Conservation (phyloP, 768 basidiomycete genomes). For the Boletus rex-veris region DNA sequence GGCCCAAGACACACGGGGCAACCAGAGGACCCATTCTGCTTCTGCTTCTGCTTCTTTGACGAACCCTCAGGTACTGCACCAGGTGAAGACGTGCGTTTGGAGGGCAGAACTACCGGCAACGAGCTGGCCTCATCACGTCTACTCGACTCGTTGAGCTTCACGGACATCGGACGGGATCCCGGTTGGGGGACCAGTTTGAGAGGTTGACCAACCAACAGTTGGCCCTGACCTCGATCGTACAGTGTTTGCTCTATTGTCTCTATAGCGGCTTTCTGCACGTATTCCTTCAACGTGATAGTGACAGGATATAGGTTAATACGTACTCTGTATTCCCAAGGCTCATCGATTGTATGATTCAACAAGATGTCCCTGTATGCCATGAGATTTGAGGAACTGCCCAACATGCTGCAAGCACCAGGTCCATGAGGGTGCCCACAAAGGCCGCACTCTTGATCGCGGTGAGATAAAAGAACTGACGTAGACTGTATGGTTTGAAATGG, state of each 20-base stretch:
- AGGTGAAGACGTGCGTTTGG: constrained; percentile 39
- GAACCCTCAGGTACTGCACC: constrained; percentile 19
- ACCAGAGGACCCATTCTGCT: constrained; percentile 14
- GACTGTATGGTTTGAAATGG: constrained; percentile 3
- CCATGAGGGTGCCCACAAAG: constrained; percentile 59
- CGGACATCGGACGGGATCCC: constrained; percentile 9
- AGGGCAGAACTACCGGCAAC: constrained; percentile 16
- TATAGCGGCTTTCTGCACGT: constrained; percentile 57
- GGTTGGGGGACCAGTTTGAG: constrained; percentile 47
- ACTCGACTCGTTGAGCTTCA: constrained; percentile 8
- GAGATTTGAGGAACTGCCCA: constrained; percentile 59
- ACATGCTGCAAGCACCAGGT: constrained; percentile 57
- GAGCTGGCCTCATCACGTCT: background rate
- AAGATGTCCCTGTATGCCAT: constrained; percentile 68
- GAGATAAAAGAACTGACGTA: background rate
- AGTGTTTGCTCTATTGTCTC: constrained; percentile 66
- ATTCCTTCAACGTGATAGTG: constrained; percentile 3
- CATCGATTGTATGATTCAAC: constrained; percentile 58
- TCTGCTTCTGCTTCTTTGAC: constrained; percentile 41
- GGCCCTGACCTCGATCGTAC: constrained; percentile 48
- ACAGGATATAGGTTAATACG: constrained; percentile 18
- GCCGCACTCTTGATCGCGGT: constrained; percentile 43
- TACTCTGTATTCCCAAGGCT: constrained; percentile 65
- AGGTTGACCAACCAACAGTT: constrained; percentile 62
- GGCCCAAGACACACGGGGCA: constrained; percentile 51